Percentiles rank a stretch among this genome's conserved stretches.
Conservation (phyloP, 345 rosid genomes). For the Heritiera fomes region DNA sequence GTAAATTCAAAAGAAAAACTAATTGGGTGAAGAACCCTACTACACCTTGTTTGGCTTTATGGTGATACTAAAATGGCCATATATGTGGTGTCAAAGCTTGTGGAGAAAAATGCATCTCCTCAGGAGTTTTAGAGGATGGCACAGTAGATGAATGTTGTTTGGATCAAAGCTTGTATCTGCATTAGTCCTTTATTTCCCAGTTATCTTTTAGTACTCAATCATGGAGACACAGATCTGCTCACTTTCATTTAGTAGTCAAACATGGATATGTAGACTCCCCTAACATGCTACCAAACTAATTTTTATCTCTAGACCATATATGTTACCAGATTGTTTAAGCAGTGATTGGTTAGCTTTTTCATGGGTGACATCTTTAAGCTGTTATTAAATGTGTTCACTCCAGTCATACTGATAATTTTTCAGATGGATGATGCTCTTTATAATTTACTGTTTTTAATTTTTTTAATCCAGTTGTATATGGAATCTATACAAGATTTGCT, state of each 20-base stretch:
- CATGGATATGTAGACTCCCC: neutral
- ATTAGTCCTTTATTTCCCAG: neutral
- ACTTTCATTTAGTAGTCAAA: neutral
- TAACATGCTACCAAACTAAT: neutral
- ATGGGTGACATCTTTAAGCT: neutral
- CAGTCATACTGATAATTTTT: neutral
- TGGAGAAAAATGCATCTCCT: neutral
- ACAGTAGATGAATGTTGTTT: neutral
- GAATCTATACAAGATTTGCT: slow-evolving; percentile 91
- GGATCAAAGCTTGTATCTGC: neutral
- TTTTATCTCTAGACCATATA: neutral
- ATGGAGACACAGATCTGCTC: neutral
- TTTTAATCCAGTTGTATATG: slow-evolving; percentile 69
- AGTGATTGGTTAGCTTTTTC: neutral
- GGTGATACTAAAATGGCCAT: neutral
- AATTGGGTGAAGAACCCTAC: neutral
- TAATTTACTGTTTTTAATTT: neutral
- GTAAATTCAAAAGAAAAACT: neutral
- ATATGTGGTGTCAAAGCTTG: neutral
- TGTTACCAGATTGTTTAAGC: neutral
- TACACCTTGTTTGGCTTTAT: neutral
- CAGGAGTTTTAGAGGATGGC: neutral
- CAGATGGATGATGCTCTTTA: neutral
- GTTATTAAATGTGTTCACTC: neutral
- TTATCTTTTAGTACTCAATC: neutral